Evolutionary conservation across 805 yeast species (phyloP).

Genomic region (Wickerhamomyces strasburgensis): DNA sequence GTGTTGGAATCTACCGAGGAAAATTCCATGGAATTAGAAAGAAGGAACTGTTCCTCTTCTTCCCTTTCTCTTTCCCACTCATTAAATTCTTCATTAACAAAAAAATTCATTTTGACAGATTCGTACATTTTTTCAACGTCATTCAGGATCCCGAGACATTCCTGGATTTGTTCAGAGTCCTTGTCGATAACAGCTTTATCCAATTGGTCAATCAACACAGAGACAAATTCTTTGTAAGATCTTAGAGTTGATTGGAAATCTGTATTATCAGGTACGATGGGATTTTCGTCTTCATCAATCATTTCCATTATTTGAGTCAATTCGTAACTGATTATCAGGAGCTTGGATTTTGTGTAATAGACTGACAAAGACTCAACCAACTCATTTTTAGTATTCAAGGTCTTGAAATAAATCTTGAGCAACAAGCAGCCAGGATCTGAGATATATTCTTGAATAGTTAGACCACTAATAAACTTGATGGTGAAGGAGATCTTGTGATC

Average conservation of each 20-base stretch:
- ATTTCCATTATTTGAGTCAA: conserved; percentile 37
- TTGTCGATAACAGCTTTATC: conserved; percentile 47
- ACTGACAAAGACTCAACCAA: conserved; percentile 50
- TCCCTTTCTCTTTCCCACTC: conserved; percentile 21
- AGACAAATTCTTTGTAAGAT: conserved; percentile 56
- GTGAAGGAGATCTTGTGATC: conserved; percentile 45
- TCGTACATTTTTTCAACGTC: conserved; percentile 76
- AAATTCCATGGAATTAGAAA: neutral
- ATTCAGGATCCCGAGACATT: conserved; percentile 59
- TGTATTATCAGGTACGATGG: conserved; percentile 20
- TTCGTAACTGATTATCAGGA: conserved; percentile 61
- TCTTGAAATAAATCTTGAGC: conserved; percentile 26
- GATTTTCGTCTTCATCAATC: conserved; percentile 19
- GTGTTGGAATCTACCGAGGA: neutral
- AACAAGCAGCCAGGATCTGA: conserved; percentile 22
- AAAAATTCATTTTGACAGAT: conserved; percentile 38
- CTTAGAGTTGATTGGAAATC: conserved; percentile 38
- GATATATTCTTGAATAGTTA: conserved; percentile 19
- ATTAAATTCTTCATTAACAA: conserved; percentile 27
- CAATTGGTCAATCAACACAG: conserved; percentile 51
- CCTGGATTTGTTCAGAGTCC: conserved; percentile 56
- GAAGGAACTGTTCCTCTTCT: conserved; percentile 6
- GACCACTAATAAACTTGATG: conserved; percentile 32
- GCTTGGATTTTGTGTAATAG: conserved; percentile 59
- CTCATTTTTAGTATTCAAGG: conserved; percentile 45